Evolutionary conservation across 495 filamentous ascomycete genomes (phyloP), one percentile per base, ranked within the genome.

Genomic region (Tuber indicum): DNA sequence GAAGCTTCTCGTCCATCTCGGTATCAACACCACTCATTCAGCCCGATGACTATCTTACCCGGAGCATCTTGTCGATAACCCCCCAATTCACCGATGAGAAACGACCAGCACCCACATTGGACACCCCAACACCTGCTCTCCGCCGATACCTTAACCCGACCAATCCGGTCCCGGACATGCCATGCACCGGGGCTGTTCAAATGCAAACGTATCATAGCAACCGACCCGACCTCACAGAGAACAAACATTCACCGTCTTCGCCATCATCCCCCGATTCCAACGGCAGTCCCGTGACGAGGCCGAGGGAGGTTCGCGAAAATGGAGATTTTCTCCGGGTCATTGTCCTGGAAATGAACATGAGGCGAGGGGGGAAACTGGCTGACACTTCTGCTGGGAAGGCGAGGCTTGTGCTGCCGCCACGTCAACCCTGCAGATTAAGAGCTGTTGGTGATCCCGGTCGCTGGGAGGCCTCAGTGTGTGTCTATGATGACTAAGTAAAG

Each of bases 301-400:
- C 94, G 83, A 90, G 96, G 21, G 96, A 98, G 84, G 90, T 93
- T 79, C 89, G 96, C 52, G 96, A 99, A 84, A 99, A 99, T 83
- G 89, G 91, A 41, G 92, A 98, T 79, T 99, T 98, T 85, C 90
- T 99, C 72, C 90, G 96, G 44, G 91, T 98, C 81, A 93, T 96
- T 43, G 95, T 98, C 74, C 88, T 98, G 82, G 96, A 99, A 85
- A 97, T 97, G 92, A 93, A 95, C 76, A 99, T 99, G 96, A 91
- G 94, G 45, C 91, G 93, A 81, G 88, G 87, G 70, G 96, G 96
- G 70, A 98, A 99, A 85, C 86, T 99, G 75, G 92, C 93, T 80
- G 92, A 95, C 71, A 91, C 91, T 71, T 89, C 90, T n/a, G 91
- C 92, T 62, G 93, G 94, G 16, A 89, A 91, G 72, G 96, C 96